Percentiles rank a stretch among this genome's conserved stretches.
These are phyloP conservation scores for Hymenoscyphus infarciens DNA, from an alignment of 2,329 filamentous ascomycete species.

Conservation along the genomic window DNA sequence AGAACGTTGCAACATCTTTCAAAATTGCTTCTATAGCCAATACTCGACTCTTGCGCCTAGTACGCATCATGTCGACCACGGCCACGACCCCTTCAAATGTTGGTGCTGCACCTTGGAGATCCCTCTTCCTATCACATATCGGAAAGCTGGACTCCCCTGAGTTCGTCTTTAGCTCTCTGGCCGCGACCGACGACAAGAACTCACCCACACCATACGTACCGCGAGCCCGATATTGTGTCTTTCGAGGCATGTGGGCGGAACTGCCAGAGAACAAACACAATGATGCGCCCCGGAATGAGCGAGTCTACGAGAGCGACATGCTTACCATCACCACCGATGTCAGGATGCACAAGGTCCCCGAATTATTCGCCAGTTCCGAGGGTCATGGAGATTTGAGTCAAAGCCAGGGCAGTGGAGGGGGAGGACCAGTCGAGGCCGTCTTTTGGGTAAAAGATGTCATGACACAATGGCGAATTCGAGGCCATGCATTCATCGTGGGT, in stretches of 20 bases:
- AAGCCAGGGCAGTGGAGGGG: slow-evolving; percentile 54
- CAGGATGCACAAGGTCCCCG: slow-evolving; percentile 77
- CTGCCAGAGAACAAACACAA: slow-evolving; percentile 72
- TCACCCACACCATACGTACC: slow-evolving; percentile 41
- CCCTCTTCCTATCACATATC: slow-evolving; percentile 35
- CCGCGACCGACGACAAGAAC: slow-evolving; percentile 32
- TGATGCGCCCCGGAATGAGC: slow-evolving; percentile 66
- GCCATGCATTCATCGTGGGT: slow-evolving; percentile 71
- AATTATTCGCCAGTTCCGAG: slow-evolving; percentile 57
- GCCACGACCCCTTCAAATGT: slow-evolving; percentile 24
- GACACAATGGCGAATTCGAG: slow-evolving; percentile 83
- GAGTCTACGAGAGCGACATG: slow-evolving; percentile 70
- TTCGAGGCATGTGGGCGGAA: slow-evolving; percentile 76
- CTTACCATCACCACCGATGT: slow-evolving; percentile 83
- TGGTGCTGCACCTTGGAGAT: slow-evolving; percentile 35
- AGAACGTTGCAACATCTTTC: slow-evolving; percentile 14
- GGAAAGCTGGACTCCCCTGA: slow-evolving; percentile 38
- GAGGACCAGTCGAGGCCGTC: slow-evolving; percentile 73
- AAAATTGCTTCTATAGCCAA: slow-evolving; percentile 33
- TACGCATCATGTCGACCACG: slow-evolving; percentile 33
- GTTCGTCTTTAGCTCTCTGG: slow-evolving; percentile 45
- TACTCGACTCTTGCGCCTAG: slow-evolving; percentile 28
- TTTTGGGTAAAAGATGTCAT: slow-evolving; percentile 71
- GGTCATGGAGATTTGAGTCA: slow-evolving; percentile 40
- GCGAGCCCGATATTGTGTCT: slow-evolving; percentile 76